Percentiles rank a stretch among this genome's conserved stretches.
Evolutionary conservation across 2,329 filamentous ascomycete genomes (phyloP).

Genomic region (Colletotrichum sp.): DNA sequence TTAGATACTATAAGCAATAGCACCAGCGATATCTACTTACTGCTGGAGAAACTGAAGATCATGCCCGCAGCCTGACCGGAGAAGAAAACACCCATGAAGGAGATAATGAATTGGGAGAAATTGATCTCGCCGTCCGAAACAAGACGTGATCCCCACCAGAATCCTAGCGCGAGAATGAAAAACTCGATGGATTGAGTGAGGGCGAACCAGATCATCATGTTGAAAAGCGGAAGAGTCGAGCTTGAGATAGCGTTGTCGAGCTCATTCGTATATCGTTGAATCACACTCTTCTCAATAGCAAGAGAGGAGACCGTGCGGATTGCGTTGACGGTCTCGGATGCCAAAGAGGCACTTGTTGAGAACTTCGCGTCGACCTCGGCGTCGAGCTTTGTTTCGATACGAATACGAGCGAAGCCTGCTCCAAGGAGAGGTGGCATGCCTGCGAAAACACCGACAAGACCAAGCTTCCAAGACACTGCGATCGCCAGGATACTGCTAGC

Average conservation of each 20-base stretch:
- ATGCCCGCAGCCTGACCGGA: conserved; percentile 3
- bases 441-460: conserved; percentile 46
- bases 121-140: conserved; percentile 15
- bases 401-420: conserved; percentile 46
- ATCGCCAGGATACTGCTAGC: conserved; percentile 44
- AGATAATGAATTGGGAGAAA: conserved; percentile 25
- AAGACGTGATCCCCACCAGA: conserved; percentile 31
- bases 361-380: conserved; percentile 37
- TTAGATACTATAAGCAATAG: background rate
- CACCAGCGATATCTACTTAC: background rate
- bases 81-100: conserved; percentile 37
- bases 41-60: conserved; percentile 4
- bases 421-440: conserved; percentile 45
- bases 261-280: conserved; percentile 32
- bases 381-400: conserved; percentile 45
- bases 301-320: conserved; percentile 50
- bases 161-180: conserved; percentile 36
- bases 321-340: conserved; percentile 48
- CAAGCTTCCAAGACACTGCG: conserved; percentile 48
- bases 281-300: conserved; percentile 34
- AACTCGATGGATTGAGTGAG: conserved; percentile 33
- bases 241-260: conserved; percentile 26
- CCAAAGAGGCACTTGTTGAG: conserved; percentile 45
- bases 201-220: conserved; percentile 24
- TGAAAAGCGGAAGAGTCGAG: background rate